These are phyloP conservation scores for Carex arenaria DNA, from an alignment of 202 grass and related monocot genomes.

Conservation along the genomic window DNA sequence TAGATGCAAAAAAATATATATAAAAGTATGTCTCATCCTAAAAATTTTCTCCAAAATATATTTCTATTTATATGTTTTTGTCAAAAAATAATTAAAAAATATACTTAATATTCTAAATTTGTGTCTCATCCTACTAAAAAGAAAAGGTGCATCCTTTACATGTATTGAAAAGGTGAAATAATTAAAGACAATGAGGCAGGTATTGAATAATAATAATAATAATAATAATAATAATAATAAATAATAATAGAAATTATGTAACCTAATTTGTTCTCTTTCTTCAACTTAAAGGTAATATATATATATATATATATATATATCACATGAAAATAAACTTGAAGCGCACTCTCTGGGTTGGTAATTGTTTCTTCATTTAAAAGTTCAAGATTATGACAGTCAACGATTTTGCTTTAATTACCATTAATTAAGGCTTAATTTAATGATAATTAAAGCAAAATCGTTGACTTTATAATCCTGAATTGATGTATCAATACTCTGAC, in stretches of 20 bases:
- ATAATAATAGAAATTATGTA: too few species aligned
- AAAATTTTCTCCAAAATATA: too few species aligned
- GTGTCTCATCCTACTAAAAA: too few species aligned
- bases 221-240: not conserved
- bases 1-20: too few species aligned
- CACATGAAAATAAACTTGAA: constrained; percentile 13
- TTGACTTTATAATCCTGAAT: not conserved
- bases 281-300: not conserved
- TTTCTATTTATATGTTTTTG: too few species aligned
- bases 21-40: too few species aligned
- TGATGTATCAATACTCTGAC: not conserved
- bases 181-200: not conserved
- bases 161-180: not conserved
- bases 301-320: too few species aligned
- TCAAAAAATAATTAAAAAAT: too few species aligned
- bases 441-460: too few species aligned
- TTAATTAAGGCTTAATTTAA: not conserved
- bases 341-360: not conserved
- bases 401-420: not conserved
- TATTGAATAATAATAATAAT: not conserved
- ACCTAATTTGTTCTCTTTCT: not conserved
- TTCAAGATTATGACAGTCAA: constrained; percentile 3
- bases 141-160: not conserved
- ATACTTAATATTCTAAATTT: too few species aligned
- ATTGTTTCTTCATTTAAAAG: not conserved